Evolutionary conservation across 805 yeast genomes (phyloP).

Genomic region (Starmera dryadoides): DNA sequence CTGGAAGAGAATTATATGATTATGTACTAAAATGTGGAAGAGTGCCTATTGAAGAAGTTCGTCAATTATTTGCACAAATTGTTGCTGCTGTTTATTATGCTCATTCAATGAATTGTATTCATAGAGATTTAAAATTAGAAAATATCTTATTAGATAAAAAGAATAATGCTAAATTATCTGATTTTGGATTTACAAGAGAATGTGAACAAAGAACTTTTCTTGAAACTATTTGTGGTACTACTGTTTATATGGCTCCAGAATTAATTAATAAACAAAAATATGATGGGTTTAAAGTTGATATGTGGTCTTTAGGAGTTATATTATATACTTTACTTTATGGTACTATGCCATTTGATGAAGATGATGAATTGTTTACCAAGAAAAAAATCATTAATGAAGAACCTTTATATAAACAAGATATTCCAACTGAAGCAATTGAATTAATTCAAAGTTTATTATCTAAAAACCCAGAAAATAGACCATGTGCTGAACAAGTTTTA

Average conservation of each 20-base stretch:
- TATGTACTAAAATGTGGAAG: conserved; percentile 47
- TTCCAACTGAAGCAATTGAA: conserved; percentile 41
- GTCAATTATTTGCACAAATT: conserved; percentile 55
- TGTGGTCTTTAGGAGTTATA: conserved; percentile 90
- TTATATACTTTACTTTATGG: conserved; percentile 81
- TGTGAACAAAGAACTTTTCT: conserved; percentile 47
- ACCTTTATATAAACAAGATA: conserved; percentile 46
- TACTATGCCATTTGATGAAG: conserved; percentile 87
- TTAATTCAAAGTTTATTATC: conserved; percentile 48
- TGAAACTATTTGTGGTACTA: conserved; percentile 88
- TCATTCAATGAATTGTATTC: conserved; percentile 72
- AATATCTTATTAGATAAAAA: conserved; percentile 58
- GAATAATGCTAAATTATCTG: conserved; percentile 68
- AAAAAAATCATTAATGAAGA: conserved; percentile 54
- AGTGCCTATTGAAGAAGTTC: conserved; percentile 43
- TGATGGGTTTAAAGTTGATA: conserved; percentile 75
- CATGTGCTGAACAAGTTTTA: conserved; percentile 45
- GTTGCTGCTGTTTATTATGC: conserved; percentile 56
- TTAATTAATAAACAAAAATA: conserved; percentile 61
- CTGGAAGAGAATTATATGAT: conserved; percentile 71
- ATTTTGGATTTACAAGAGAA: conserved; percentile 92
- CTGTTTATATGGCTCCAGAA: conserved; percentile 97
- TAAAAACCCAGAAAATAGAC: conserved; percentile 63
- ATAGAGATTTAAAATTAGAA: conserved; percentile 79
- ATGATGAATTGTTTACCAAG: conserved; percentile 55